These are phyloP conservation scores for Heterobasidion parviporum DNA, from an alignment of 1,284 basidiomycete species.

Conservation along the genomic window DNA sequence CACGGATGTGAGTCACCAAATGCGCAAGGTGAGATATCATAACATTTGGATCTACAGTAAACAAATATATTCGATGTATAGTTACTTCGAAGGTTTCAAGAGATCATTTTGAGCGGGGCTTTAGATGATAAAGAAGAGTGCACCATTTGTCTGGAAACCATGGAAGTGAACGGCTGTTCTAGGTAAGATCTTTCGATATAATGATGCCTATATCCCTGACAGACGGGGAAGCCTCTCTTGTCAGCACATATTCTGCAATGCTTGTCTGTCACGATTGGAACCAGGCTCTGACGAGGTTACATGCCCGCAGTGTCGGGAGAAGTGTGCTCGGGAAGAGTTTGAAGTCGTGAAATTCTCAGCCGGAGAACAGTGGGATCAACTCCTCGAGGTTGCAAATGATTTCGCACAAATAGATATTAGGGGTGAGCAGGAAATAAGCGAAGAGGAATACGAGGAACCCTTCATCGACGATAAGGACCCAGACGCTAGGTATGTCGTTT, in stretches of 20 bases:
- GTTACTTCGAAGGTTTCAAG: slow-evolving; percentile 34
- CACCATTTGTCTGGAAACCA: slow-evolving; percentile 30
- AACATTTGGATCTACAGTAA: background rate
- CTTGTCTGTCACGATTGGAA: slow-evolving; percentile 24
- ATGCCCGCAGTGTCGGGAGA: slow-evolving; percentile 34
- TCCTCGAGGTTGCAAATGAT: slow-evolving; percentile 32
- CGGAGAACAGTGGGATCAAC: slow-evolving; percentile 37
- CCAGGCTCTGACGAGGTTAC: slow-evolving; percentile 16
- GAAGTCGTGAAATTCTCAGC: slow-evolving; percentile 35
- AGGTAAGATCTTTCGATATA: slow-evolving; percentile 15
- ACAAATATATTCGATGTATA: slow-evolving; percentile 13
- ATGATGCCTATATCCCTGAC: background rate
- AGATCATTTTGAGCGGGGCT: slow-evolving; percentile 30
- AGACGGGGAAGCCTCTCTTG: slow-evolving; percentile 28
- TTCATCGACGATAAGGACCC: slow-evolving; percentile 28
- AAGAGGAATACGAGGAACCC: slow-evolving; percentile 31
- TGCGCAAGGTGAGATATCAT: slow-evolving; percentile 27
- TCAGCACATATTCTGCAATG: slow-evolving; percentile 34
- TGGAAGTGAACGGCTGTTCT: slow-evolving; percentile 26
- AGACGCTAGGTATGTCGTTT: slow-evolving; percentile 7
- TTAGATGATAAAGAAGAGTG: slow-evolving; percentile 37
- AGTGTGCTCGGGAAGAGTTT: slow-evolving; percentile 24
- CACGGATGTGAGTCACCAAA: slow-evolving; percentile 25
- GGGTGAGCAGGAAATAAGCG: slow-evolving; percentile 28
- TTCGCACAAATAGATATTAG: slow-evolving; percentile 31